A percentile compares a stretch with the other conserved stretches of the same genome.
These are phyloP conservation scores for Stephanocyclus meneghinianus DNA, from an alignment of 352 stramenopile species.

Conservation along the genomic window DNA sequence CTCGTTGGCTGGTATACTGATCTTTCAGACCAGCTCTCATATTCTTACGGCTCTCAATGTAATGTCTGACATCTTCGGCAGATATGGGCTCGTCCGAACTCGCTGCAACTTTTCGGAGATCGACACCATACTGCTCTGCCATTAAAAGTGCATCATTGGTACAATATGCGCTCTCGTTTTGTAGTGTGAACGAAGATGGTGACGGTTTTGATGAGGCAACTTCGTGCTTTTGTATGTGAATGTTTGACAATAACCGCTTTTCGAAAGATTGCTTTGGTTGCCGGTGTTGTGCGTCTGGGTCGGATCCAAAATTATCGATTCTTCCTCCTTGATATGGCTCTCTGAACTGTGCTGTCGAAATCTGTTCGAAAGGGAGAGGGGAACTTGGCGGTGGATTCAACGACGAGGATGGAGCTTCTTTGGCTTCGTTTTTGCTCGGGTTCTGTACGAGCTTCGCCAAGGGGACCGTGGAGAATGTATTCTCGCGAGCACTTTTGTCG, in stretches of 20 bases:
- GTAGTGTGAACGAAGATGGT: background rate
- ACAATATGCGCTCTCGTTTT: background rate
- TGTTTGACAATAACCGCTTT: no score
- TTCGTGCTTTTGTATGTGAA: no score
- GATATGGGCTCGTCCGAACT: constrained; percentile 4
- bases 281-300: background rate
- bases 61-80: constrained; percentile 5
- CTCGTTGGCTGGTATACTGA: background rate
- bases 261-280: no score
- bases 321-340: constrained; percentile 5
- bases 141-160: constrained; percentile 5
- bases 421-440: background rate
- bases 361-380: background rate
- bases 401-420: background rate
- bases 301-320: background rate
- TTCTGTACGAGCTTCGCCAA: constrained; percentile 1
- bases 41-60: constrained; percentile 7
- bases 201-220: background rate
- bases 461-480: background rate
- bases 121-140: background rate
- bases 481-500: background rate
- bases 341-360: constrained; percentile 1
- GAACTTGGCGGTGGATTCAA: background rate
- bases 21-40: background rate
- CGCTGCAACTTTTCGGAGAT: background rate